Base-by-base conservation (phyloP, 495 filamentous ascomycete species). In the Podospora conica region DNA sequence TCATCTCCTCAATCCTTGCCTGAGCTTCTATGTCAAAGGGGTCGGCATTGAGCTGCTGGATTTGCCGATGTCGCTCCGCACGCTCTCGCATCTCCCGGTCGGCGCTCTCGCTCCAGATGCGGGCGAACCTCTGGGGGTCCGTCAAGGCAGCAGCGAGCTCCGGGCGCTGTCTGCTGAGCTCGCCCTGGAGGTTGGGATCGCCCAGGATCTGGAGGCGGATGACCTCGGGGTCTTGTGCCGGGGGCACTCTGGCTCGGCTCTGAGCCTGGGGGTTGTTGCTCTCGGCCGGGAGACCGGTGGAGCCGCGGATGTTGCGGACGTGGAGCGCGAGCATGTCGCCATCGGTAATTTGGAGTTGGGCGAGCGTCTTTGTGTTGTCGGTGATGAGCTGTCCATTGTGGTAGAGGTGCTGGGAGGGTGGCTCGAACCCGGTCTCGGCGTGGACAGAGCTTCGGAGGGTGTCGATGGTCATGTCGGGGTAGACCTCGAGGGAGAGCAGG, bases 1-100 rank as follows among this genome's bases (percentile, higher is more conserved):
- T 98, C 73, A 97, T 92, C 77, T 98, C 95, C 74, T 93, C 95
- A 60, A 98, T 98, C 78, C 89, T 89, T n/a, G 83, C 83, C 77
- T 98, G 95, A 15, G 92, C 91, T 57, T 96, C 93, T 25, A 88
- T 77, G 72, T 97, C 92, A 73, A 98, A 96, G 1, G 94, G 92
- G 71, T 98, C 95, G 9, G 90, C 88, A 70, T 97, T 96, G 53
- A 98, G 81, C 75, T 75, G 72, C 68, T 81, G 82, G 66, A 96
- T 91, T 69, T 92, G 86, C n/a, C 89, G 86, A 68, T 90, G 87
- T 65, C 93, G 89, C 73, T 91, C 86, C 28, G 81, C 84, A 67
- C 93, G 87, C 53, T 82, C 79, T 62, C 91, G 85, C 54, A 84
- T 82, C 65, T 96, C 89, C 69, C 86, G 82, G 55, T 87, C 82